Base-by-base conservation (phyloP, 2,329 filamentous ascomycete species). In the Arthrobotrys conoides region DNA sequence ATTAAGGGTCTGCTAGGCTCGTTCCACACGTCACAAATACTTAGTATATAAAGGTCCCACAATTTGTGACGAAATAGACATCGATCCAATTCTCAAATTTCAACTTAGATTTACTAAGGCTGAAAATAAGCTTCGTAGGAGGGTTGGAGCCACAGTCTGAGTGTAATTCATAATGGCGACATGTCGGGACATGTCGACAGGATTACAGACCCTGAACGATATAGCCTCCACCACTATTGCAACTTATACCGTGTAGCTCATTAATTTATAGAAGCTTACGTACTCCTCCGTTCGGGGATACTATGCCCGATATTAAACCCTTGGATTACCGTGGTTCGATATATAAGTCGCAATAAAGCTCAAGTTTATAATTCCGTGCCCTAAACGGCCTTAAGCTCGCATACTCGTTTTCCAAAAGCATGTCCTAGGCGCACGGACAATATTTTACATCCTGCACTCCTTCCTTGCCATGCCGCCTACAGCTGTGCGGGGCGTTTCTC, bases 241-340 rank as follows among this genome's bases (percentile, higher is more conserved):
- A 36, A 12, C 5, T 6, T 41, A 41, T n/a, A n/a, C 14, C 16
- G 38, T 41, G 14, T 41, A 41, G 38, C 16, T 41, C 12, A 48
- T 27, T 22, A 53, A 53, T 12, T 14, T 10, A 16, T 18, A 10
- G 16, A 53, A 16, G 51, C 20, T 24, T 59, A 59, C 53, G 53
- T 38, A 59, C 12, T 16, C 38, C 38, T 3, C 5, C 30, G 16
- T 30, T 24, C 57, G 57, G 57, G 20, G 36, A 36, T 1, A 61
- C 1, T 61, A 3, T 5, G 2, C 36, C 57, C 33, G 57, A 44
- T 20, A 0, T 44, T 36, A n/a, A 49, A 65, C 9, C 14, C 61
- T 36, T 65, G 22, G 20, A 65, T 48, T 49, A 65, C 61, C 61
- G 20, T 65, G 61, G 61, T 49, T 65, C 61, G n/a, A 20, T 14